Evolutionary conservation across 148 eudicot genomes (phyloP).

Genomic region (Cornus florida): DNA sequence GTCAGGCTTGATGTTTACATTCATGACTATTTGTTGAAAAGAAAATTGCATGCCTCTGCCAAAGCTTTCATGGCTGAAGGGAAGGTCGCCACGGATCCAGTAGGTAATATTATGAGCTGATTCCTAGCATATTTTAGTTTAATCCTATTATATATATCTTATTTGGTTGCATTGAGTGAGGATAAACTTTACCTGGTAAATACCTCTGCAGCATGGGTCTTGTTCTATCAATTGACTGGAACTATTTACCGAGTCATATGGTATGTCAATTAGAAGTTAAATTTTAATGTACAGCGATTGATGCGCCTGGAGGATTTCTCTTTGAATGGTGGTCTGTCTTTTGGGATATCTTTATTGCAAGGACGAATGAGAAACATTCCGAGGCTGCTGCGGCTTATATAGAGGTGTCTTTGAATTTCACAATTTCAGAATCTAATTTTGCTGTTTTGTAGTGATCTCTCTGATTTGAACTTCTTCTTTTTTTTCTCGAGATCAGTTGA

Average conservation of each 20-base stretch:
- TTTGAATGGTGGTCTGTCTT: slow-evolving; percentile 99
- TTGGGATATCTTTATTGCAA: slow-evolving; percentile 97
- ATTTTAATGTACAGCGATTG: slow-evolving; percentile 67
- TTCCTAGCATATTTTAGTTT: background rate
- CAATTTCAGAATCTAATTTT: background rate
- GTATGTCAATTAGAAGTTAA: background rate
- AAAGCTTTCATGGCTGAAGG: slow-evolving; percentile 99
- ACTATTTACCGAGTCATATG: background rate
- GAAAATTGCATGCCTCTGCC: slow-evolving; percentile 87
- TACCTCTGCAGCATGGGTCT: background rate
- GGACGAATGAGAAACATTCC: slow-evolving; percentile 97
- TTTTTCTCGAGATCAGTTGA: background rate
- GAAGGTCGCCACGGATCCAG: slow-evolving; percentile 97
- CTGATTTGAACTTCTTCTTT: background rate
- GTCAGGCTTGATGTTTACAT: slow-evolving; percentile 96
- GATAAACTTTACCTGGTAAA: background rate
- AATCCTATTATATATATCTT: too few relatives aligned
- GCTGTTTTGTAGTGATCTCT: background rate
- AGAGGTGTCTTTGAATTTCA: slow-evolving; percentile 49
- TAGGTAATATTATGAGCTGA: slow-evolving; percentile 58
- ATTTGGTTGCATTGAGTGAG: background rate
- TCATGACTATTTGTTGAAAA: slow-evolving; percentile 92
- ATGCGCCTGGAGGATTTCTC: slow-evolving; percentile 99
- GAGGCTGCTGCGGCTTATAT: slow-evolving; percentile 96
- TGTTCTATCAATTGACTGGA: too few relatives aligned